Conservation (phyloP, 352 stramenopile species). For the Phytophthora multivora region DNA sequence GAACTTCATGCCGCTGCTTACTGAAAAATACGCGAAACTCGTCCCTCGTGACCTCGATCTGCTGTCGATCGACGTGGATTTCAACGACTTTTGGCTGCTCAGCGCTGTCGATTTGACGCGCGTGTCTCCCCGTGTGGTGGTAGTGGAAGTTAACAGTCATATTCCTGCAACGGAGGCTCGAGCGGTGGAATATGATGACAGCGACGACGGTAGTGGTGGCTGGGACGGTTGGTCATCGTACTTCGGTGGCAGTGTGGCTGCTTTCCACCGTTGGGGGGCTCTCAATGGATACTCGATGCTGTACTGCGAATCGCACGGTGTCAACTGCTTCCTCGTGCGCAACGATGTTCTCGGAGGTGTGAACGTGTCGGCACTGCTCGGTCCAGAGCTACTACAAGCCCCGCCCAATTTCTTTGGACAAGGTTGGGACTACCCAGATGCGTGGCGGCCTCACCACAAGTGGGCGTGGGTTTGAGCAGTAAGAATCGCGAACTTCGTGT, state of each 20-base stretch:
- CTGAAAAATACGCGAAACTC: conserved; percentile 32
- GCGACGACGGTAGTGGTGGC: conserved; percentile 27
- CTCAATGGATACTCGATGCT: conserved; percentile 66
- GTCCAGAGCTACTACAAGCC: conserved; percentile 38
- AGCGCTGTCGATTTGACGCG: conserved; percentile 45
- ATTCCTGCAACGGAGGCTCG: conserved; percentile 49
- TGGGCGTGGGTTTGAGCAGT: conserved; percentile 52
- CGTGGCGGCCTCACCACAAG: conserved; percentile 38
- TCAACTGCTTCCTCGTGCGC: conserved; percentile 75
- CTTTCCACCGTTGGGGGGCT: conserved; percentile 48
- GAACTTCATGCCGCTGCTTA: conserved; percentile 66
- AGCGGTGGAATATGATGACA: conserved; percentile 48
- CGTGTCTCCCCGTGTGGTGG: conserved; percentile 59
- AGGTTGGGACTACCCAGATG: conserved; percentile 55
- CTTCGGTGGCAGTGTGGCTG: conserved; percentile 65
- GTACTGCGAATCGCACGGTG: conserved; percentile 78
- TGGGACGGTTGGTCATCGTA: conserved; percentile 61
- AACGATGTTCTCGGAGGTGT: conserved; percentile 45
- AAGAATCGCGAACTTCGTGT: background rate
- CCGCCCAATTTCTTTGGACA: conserved; percentile 76
- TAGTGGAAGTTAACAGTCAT: conserved; percentile 73
- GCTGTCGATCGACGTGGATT: conserved; percentile 75
- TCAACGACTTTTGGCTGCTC: conserved; percentile 80
- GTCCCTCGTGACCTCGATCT: conserved; percentile 60
- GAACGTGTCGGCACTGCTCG: conserved; percentile 48